phyloP scores from a whole-genome alignment of 345 rosid species.

The Aquilaria malaccensis region DNA sequence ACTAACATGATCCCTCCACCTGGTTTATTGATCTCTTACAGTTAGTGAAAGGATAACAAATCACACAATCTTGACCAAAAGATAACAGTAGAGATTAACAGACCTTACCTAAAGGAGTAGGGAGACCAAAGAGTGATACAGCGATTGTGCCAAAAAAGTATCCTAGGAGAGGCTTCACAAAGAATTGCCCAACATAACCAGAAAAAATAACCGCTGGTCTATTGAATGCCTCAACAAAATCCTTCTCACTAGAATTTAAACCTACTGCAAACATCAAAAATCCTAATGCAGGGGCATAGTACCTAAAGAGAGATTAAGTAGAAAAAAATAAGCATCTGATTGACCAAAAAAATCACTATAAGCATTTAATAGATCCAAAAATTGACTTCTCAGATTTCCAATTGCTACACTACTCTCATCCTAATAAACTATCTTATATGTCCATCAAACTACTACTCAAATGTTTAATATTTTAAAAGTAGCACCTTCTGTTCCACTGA shows the following conservation, averaged over 20 bases:
- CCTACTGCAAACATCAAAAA: constrained; percentile 99
- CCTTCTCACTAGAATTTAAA: constrained; percentile 80
- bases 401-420: too few species aligned
- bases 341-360: neutral
- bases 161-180: constrained; percentile 85
- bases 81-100: neutral
- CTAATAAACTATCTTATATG: too few species aligned
- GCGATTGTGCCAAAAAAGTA: constrained; percentile 66
- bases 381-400: neutral
- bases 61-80: neutral
- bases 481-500: too few species aligned
- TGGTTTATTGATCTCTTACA: constrained; percentile 18
- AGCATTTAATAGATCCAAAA: too few species aligned
- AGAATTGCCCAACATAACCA: constrained; percentile 77
- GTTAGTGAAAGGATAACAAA: constrained; percentile 2
- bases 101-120: constrained; percentile 62
- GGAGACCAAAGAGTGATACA: constrained; percentile 64
- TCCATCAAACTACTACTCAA: too few species aligned
- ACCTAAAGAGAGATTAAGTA: constrained; percentile 39
- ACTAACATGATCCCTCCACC: constrained; percentile 96
- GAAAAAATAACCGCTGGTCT: constrained; percentile 68
- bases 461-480: too few species aligned
- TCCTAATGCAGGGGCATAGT: constrained; percentile 91
- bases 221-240: constrained; percentile 79
- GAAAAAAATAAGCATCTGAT: constrained; percentile 10